Percentiles rank a stretch among this genome's conserved stretches.
These are phyloP conservation scores for Candida buenavistaensis DNA, from an alignment of 1,139 yeast species.

Conservation along the genomic window DNA sequence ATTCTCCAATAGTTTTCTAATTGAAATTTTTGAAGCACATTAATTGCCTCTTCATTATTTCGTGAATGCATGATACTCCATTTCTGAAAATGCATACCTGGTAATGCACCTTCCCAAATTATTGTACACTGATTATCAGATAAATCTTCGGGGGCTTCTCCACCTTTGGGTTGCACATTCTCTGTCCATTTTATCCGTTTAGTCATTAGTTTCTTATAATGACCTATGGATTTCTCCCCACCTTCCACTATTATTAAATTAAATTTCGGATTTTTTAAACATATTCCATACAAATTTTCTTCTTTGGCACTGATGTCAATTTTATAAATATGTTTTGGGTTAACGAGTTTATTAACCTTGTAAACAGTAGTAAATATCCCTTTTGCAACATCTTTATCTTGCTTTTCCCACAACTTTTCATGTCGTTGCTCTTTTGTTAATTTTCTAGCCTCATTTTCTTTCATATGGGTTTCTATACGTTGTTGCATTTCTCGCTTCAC, in stretches of 20 bases:
- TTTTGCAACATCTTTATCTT: conserved; percentile 37
- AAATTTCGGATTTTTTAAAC: conserved; percentile 41
- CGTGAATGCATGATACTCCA: conserved; percentile 59
- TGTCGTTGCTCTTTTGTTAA: conserved; percentile 58
- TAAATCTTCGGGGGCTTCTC: conserved; percentile 32
- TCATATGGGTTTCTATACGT: conserved; percentile 60
- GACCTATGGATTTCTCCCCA: conserved; percentile 56
- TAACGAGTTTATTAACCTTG: conserved; percentile 50
- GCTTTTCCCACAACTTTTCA: conserved; percentile 48
- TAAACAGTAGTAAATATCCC: conserved; percentile 66
- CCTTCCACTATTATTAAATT: conserved; percentile 75
- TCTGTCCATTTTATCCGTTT: conserved; percentile 69
- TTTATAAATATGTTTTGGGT: conserved; percentile 70
- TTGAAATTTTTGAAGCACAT: conserved; percentile 49
- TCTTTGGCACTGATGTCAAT: conserved; percentile 81
- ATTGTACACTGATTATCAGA: conserved; percentile 50
- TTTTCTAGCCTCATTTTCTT: conserved; percentile 61
- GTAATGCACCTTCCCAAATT: conserved; percentile 78
- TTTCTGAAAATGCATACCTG: conserved; percentile 51
- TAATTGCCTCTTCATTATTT: conserved; percentile 56
- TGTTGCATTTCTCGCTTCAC: conserved; percentile 71
- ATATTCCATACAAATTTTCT: conserved; percentile 61
- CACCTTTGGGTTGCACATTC: conserved; percentile 10
- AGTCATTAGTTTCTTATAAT: conserved; percentile 61
- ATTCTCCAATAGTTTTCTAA: conserved; percentile 65